phyloP scores from a whole-genome alignment of 352 stramenopile species.

The Phytopythium mirpurense region DNA sequence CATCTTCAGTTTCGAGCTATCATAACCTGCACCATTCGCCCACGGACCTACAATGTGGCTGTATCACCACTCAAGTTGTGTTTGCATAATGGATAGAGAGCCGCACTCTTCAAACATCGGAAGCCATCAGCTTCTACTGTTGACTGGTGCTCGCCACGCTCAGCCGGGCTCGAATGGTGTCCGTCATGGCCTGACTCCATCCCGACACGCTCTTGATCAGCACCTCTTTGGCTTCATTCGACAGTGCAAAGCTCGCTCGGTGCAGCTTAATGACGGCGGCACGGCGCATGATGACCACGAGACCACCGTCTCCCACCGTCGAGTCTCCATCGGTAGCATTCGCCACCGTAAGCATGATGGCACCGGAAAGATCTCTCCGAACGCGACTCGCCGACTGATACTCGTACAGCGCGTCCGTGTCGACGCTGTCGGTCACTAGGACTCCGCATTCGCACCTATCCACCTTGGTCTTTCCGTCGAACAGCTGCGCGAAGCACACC shows the following conservation, averaged over 20 bases:
- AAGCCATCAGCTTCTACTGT: background rate
- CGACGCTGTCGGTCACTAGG: slow-evolving; percentile 17
- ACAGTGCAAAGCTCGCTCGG: slow-evolving; percentile 1
- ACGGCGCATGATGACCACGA: slow-evolving; percentile 22
- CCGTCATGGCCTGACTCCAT: slow-evolving; percentile 7
- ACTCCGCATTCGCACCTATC: slow-evolving; percentile 5
- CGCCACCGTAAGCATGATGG: slow-evolving; percentile 16
- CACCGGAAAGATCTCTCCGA: slow-evolving; percentile 20
- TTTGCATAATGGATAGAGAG: too few relatives aligned
- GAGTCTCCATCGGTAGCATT: slow-evolving; percentile 1
- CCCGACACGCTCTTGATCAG: slow-evolving; percentile 1
- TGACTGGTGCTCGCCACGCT: too few relatives aligned
- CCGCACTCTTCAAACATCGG: too few relatives aligned
- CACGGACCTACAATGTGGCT: too few relatives aligned
- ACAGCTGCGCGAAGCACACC: slow-evolving; percentile 19
- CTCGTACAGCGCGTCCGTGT: slow-evolving; percentile 22
- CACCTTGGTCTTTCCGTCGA: slow-evolving; percentile 2
- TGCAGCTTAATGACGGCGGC: slow-evolving; percentile 13
- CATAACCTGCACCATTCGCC: too few relatives aligned
- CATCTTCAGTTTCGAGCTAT: too few relatives aligned
- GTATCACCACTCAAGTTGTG: too few relatives aligned
- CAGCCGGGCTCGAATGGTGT: slow-evolving; percentile 2
- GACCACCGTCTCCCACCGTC: background rate
- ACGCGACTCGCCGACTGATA: slow-evolving; percentile 16
- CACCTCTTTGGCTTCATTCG: background rate